Percentiles rank a stretch among this genome's conserved stretches.
These are phyloP conservation scores for Linnemannia zychae DNA, from an alignment of 192 early-diverging fungal species.

Conservation along the genomic window DNA sequence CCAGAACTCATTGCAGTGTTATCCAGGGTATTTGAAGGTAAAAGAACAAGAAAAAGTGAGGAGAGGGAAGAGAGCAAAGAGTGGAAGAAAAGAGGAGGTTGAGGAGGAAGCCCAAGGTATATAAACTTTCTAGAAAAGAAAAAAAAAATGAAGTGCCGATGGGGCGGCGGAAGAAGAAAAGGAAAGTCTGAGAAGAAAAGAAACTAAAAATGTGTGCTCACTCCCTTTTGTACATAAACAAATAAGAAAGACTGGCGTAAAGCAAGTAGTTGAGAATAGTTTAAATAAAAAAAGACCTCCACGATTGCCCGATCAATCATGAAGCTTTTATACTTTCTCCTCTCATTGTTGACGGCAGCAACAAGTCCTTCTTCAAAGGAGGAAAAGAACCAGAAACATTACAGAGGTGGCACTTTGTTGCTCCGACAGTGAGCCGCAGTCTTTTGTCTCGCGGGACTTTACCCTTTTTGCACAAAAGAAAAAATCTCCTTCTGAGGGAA, in stretches of 20 bases:
- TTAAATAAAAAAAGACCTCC: no score
- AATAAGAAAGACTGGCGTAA: not conserved
- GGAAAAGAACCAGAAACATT: no score
- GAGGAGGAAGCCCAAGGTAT: not conserved
- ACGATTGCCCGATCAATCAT: no score
- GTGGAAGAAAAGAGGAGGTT: not conserved
- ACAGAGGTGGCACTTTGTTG: no score
- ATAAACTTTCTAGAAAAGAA: not conserved
- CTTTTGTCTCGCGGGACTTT: no score
- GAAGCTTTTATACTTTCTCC: no score
- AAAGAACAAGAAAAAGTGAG: not conserved
- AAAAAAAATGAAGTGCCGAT: conserved; percentile 6
- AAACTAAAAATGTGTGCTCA: not conserved
- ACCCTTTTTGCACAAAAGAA: not conserved
- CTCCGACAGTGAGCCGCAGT: no score
- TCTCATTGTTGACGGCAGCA: no score
- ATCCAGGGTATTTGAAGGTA: not conserved
- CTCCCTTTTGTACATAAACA: not conserved
- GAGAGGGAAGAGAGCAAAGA: not conserved
- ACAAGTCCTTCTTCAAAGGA: no score
- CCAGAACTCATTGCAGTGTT: conserved; percentile 8
- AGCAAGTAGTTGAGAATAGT: not conserved
- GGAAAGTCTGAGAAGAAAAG: not conserved
- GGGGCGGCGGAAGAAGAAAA: not conserved
- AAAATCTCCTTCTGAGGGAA: not conserved